Evolutionary conservation across 257 asterid genomes (phyloP), one percentile per base, ranked within the genome.

Genomic region (Echium plantagineum): DNA sequence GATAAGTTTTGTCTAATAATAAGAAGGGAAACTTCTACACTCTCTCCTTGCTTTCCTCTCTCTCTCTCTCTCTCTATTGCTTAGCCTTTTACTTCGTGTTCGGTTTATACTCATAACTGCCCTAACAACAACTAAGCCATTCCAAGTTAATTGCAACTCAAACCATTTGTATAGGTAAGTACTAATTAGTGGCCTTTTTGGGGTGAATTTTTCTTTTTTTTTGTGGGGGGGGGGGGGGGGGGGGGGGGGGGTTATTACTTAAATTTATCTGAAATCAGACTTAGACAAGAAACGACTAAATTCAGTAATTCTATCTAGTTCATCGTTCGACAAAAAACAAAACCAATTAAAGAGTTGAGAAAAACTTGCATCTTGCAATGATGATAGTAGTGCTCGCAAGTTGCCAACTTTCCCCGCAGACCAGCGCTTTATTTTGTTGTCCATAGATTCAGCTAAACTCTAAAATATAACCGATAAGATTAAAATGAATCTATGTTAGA

Each of bases 361-460:
- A 69, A 59, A 56, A 46, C 60, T 21, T 67, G 82, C 95, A 89
- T 77, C 83, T 65, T 90, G 87, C 75, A 87, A 69, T 18, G 97
- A 87, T 52, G 96, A 87, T 76, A 90, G 68, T 75, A 90, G 76
- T n/a, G 96, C 91, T 21, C 96, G 89, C 65, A 90, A 75, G 64
- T 90, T 90, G 72, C 87, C 83, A 79, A 85, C 98, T 80, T 90
- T 90, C 47, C 98, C 98, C 1, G 96, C 79, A 61, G 89, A 88
- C 96, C 98, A 90, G 17, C 80, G 84, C 84, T 80, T 87, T 72
- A 90, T 78, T 64, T 83, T 79, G 60, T 64, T 35, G 63, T 87
- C 84, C 82, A 90, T 56, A 51, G 78, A 72, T 55, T 82, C 88
- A 7, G 90, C 87, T 58, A 85, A 72, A 81, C 86, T 81, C 97